Base-by-base conservation (phyloP, 192 early-diverging fungal species). In the Jimgerdemannia lactiflua region DNA sequence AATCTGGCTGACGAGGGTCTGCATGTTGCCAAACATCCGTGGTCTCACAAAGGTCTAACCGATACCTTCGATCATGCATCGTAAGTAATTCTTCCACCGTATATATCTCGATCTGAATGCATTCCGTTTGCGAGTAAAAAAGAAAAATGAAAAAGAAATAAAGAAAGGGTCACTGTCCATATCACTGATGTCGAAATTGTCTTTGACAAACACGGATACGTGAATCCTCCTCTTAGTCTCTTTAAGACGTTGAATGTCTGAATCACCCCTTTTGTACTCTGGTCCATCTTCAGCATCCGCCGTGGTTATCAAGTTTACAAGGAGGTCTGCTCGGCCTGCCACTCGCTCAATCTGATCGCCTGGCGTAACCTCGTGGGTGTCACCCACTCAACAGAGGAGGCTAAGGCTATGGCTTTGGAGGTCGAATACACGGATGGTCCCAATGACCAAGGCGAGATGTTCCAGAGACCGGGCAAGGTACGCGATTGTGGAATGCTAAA, bases 301-400 rank as follows among this genome's bases (percentile, higher is more conserved):
- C 96, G 96, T 85, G 97, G 97, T 75, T 99, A 95, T 89, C 96
- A 96, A 83, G 97, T 99, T 11, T 99, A 97, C 91, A 95, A 93
- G 87, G 97, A 99, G 79, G 94, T 99, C 74, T 99, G 97, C 82
- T 88, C 96, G 64, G 93, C 96, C 42, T 99, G 97, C 86, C 97
- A 99, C 88, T 97, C 96, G 29, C 89, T 99, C 76, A 93, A 97
- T 59, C 92, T 91, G 67, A 91, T 99, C 73, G 88, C 95, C 78
- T 99, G 92, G 93, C 94, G 96, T 79, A 97, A 97, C 87, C 86
- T 99, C 71, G 91, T 99, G n/a, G 94, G 90, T 64, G 96, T 99
- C 14, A 92, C 92, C 41, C 96, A 97, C 88, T 92, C 95, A 59
- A 92, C 94, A 70, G 95, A 92, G 65, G 97, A 98, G 86, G 95